Evolutionary conservation across 305 asterid species (phyloP).

Genomic region (Fraxinus floribunda): DNA sequence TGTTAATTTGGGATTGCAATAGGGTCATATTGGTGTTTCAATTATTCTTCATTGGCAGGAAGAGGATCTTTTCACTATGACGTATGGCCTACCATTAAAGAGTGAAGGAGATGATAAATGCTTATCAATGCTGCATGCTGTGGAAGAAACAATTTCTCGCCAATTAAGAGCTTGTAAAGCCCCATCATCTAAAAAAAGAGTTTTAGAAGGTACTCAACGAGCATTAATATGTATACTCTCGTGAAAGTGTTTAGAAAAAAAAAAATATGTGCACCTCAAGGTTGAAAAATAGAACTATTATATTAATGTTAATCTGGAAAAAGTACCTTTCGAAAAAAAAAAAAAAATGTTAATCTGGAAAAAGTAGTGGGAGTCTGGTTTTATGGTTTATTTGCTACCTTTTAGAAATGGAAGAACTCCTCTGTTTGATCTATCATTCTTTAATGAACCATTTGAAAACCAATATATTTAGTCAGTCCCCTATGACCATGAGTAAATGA

Average conservation of each 20-base stretch:
- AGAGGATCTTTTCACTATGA: constrained; percentile 89
- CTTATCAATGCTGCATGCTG: constrained; percentile 79
- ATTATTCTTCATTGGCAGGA: constrained; percentile 46
- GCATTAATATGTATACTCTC: constrained; percentile 14
- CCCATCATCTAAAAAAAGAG: constrained; percentile 55
- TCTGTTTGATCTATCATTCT: not conserved
- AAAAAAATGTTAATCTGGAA: not conserved
- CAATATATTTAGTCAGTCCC: not conserved
- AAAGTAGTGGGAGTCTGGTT: not conserved
- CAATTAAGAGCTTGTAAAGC: constrained; percentile 92
- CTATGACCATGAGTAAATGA: not conserved
- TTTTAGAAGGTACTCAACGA: constrained; percentile 59
- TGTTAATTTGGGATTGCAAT: constrained; percentile 15
- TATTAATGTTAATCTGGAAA: not conserved
- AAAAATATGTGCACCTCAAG: constrained; percentile 5
- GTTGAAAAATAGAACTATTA: constrained; percentile 1
- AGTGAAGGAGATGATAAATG: constrained; percentile 95
- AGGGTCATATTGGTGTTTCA: constrained; percentile 11
- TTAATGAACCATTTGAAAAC: not conserved
- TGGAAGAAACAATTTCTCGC: constrained; percentile 89
- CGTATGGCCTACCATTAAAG: constrained; percentile 86
- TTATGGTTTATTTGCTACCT: not conserved
- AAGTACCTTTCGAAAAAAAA: too few relatives aligned
- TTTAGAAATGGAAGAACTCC: not conserved
- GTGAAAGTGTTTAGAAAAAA: constrained; percentile 19